Evolutionary conservation across 176 grass and related monocot genomes (phyloP), one percentile per base, ranked within the genome.

Genomic region (Musa acuminata): DNA sequence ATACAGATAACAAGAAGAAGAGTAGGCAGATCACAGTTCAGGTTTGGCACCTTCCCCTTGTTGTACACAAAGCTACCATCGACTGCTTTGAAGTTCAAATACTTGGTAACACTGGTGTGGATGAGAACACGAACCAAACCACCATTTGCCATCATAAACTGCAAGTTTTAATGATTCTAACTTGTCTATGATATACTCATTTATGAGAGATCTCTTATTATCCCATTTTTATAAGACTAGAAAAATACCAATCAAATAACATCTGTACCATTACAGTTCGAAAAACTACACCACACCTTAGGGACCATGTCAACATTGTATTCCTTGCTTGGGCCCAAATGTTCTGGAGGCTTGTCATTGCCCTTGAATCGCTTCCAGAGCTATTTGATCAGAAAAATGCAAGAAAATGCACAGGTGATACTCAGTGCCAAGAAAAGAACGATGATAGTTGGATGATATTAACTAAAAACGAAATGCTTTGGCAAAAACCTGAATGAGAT

Each of bases 121-220:
- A 96, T 96, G 50, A 96, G 78, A 27, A 92, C 87, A 57, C 93
- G 93, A 21, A 96, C 93, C 62, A 96, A 48, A 53, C 89, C 83
- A 76, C 93, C 93, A 5, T 96, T 96, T 58, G 93, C 93, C 93
- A 96, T 96, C 93, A 96, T 96, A 57, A 96, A 96, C 93, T 96
- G 87, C 54, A 13, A 35, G 13, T 17, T 62, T 62, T 62, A 62
- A 62, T 62, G 17, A 62, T n/a, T 62, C 17, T 43, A 43, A 43
- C 35, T 6, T 43, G 35, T 43, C 35, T 43, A 43, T 43, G 35
- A 43, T 43, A 43, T 43, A 0, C 35, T 43, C 35, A 43, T 43
- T 43, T 43, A 43, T 43, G 35, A 43, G 35, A 43, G 35, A 43
- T 43, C 35, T 6, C 35, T 43, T 43, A 43, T 43, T 43, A 43